phyloP scores from a whole-genome alignment of 1,284 basidiomycete species.

The Lignosus rhinocerotis region DNA sequence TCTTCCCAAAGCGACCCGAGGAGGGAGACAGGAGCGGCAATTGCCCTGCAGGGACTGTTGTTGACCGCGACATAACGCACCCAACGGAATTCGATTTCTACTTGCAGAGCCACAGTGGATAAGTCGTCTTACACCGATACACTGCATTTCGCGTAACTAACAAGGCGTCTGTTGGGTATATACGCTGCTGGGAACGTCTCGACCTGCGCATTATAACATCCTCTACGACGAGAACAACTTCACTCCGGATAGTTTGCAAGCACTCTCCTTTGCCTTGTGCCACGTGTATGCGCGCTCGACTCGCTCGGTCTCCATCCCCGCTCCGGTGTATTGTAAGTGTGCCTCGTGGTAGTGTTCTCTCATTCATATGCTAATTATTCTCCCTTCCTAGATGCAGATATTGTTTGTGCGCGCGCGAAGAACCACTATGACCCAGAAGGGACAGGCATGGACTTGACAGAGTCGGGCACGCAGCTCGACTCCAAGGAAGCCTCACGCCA shows the following conservation, averaged over 20 bases:
- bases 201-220: slow-evolving; percentile 68
- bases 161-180: slow-evolving; percentile 15
- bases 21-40: slow-evolving; percentile 71
- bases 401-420: slow-evolving; percentile 79
- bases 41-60: slow-evolving; percentile 73
- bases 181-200: slow-evolving; percentile 48
- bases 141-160: slow-evolving; percentile 7
- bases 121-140: slow-evolving; percentile 12
- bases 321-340: slow-evolving; percentile 79
- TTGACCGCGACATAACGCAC: slow-evolving; percentile 70
- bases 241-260: slow-evolving; percentile 68
- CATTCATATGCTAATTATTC: not conserved
- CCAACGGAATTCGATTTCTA: slow-evolving; percentile 84
- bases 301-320: slow-evolving; percentile 81
- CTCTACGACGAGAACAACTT: slow-evolving; percentile 59
- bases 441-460: slow-evolving; percentile 50
- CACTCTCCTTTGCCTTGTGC: slow-evolving; percentile 73
- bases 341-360: slow-evolving; percentile 5
- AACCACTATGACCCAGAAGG: slow-evolving; percentile 73
- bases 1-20: slow-evolving; percentile 59
- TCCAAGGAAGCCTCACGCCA: slow-evolving; percentile 40
- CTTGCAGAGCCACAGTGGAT: slow-evolving; percentile 71
- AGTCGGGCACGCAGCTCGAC: slow-evolving; percentile 48
- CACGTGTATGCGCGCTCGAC: slow-evolving; percentile 83
- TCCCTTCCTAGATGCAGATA: slow-evolving; percentile 67